A percentile compares a stretch with the other conserved stretches of the same genome.
These are phyloP conservation scores for Quercus alba DNA, from an alignment of 306 rosid genomes.

Conservation along the genomic window DNA sequence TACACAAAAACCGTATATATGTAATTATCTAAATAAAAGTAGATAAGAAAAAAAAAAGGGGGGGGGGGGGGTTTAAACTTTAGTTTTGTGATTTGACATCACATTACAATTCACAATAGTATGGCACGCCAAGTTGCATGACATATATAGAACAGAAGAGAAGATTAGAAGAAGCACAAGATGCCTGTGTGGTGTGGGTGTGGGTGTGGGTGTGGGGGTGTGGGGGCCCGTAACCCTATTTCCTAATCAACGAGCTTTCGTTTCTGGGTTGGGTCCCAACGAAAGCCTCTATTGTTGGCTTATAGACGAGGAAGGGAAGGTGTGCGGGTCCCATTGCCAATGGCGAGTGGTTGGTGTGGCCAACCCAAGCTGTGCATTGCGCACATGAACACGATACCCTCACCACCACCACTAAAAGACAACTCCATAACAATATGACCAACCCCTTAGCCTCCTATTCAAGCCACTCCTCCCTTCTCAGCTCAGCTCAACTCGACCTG, in stretches of 20 bases:
- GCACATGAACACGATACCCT: background rate
- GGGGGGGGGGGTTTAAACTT: background rate
- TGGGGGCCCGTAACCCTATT: no score
- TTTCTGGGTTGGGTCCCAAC: conserved; percentile 15
- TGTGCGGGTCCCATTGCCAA: conserved; percentile 30
- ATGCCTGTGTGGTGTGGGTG: conserved; percentile 22
- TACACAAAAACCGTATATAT: no score
- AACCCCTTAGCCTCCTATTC: background rate
- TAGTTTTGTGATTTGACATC: background rate
- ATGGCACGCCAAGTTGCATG: background rate
- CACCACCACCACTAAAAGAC: background rate
- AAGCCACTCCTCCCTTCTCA: background rate
- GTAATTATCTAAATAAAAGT: no score
- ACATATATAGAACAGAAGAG: conserved; percentile 6
- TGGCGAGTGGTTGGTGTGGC: background rate
- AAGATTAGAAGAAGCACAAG: conserved; percentile 20
- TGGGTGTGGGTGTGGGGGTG: background rate
- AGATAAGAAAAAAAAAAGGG: background rate
- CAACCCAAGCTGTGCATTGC: conserved; percentile 3
- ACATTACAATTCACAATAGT: background rate
- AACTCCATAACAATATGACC: no score
- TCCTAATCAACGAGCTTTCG: no score
- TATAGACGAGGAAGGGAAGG: conserved; percentile 13
- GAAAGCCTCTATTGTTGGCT: conserved; percentile 44
- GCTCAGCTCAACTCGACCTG: no score